Evolutionary conservation across 2,329 filamentous ascomycete genomes (phyloP), one percentile per base, ranked within the genome.

Genomic region (Claviceps capensis): DNA sequence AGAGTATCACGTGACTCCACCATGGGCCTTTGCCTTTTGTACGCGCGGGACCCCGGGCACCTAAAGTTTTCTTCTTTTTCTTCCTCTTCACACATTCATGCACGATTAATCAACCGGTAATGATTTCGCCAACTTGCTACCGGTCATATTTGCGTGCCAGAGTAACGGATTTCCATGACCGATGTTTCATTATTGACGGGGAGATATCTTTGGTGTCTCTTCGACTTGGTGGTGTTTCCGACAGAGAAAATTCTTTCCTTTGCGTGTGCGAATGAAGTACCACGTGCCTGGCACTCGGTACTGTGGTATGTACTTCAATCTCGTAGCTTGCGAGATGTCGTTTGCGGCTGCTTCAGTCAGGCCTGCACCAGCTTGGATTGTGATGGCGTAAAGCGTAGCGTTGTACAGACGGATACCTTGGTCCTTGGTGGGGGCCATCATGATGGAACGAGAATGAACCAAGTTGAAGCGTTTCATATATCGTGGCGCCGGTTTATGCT

Each of bases 121-220:
- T 62, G 65, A 76, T 60, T 22, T 70, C 66, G 53, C 64, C 68
- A 65, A 78, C 72, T 76, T 69, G 63, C 66, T 70, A 62, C 70
- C 71, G 76, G 76, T 80, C 77, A 80, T 76, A 79, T 77, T 76
- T 76, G 66, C 67, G 73, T 78, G 77, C 76, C 62, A 79, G 75
- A 80, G 54, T 54, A 70, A 76, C 56, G 61, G 65, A 62, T 54
- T 60, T 60, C 53, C 56, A 54, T 56, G 58, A 55, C 58, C 56
- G 53, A 52, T 61, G 59, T 54, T 53, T 60, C 60, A 56, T 22
- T 57, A 54, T 56, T 52, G 51, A 40, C 50, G 57, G 54, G 54
- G 53, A 57, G 59, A 53, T 48, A 52, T 42, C 36, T 38, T 42
- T 43, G 37, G 47, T 49, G 53, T 58, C 54, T 64, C 62, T 61